These are phyloP conservation scores for Fusarium sulawesiense DNA, from an alignment of 2,329 filamentous ascomycete species.

Conservation along the genomic window DNA sequence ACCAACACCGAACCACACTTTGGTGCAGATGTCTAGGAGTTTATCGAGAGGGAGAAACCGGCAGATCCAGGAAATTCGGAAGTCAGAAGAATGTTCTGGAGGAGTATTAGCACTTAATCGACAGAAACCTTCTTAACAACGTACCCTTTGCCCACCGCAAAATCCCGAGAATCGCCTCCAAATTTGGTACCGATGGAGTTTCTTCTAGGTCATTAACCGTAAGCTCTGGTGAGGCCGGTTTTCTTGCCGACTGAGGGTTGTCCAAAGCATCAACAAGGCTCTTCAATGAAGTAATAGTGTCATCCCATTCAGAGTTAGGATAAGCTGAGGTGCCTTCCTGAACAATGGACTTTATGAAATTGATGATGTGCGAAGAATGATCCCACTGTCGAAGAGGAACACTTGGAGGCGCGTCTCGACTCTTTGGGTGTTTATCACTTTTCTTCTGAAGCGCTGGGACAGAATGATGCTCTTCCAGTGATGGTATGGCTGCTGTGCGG, in stretches of 20 bases:
- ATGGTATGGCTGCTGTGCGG: neutral
- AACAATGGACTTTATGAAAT: slow-evolving; percentile 48
- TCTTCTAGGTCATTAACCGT: neutral
- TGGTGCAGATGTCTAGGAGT: slow-evolving; percentile 49
- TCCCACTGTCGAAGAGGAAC: slow-evolving; percentile 42
- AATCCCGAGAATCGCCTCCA: slow-evolving; percentile 44
- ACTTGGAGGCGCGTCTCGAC: accelerated
- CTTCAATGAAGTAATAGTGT: slow-evolving; percentile 17
- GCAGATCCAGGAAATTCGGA: slow-evolving; percentile 48
- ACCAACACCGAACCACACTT: slow-evolving; percentile 52
- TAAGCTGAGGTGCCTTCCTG: neutral
- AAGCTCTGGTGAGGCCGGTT: too few species aligned
- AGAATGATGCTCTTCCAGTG: neutral
- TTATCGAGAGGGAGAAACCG: slow-evolving; percentile 48
- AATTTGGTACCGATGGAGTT: slow-evolving; percentile 42
- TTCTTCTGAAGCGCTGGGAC: too few species aligned
- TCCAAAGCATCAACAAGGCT: slow-evolving; percentile 17
- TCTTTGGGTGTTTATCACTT: accelerated
- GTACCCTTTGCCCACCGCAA: slow-evolving; percentile 51
- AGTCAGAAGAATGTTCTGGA: slow-evolving; percentile 43
- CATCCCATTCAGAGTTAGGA: neutral
- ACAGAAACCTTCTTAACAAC: accelerated
- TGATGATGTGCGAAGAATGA: slow-evolving; percentile 49
- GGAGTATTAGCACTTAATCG: neutral
- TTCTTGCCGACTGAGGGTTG: neutral